Evolutionary conservation across 2,329 filamentous ascomycete species (phyloP), one percentile per base, ranked within the genome.

Genomic region (Sclerotinia glacialis): DNA sequence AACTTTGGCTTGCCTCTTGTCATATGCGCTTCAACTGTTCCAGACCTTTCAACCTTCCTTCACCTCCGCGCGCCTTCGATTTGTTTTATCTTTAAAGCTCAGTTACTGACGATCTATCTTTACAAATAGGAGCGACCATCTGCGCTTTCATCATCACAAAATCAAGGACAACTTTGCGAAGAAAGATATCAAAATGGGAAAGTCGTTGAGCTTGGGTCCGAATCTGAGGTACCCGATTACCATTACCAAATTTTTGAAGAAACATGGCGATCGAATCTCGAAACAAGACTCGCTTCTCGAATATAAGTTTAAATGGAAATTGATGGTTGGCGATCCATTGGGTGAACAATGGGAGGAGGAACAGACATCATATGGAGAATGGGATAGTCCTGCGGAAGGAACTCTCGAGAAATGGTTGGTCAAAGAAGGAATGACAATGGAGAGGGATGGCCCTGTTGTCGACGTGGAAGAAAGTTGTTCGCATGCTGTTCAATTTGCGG

Each of bases 181-280:
- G 74, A 72, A 76, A 73, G 71, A 72, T 65, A 65, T 68, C 71
- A 78, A 67, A 68, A 80, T 82, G 80, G 78, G 78, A 64, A 82
- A 83, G 72, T 77, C 76, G 68, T 77, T 88, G 67, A 80, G 78
- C 65, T 76, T 88, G 67, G 86, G 86, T 74, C 79, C 82, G 73
- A 83, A 86, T 79, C 86, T 97, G 72, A 90, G 90, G 79, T 99
- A 98, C 79, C 95, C 95, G 74, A 93, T 98, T 79, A 96, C 90
- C 72, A 89, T 99, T 79, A 93, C 89, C 74, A 90, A 92, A 78
- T 84, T 98, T 69, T 85, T 94, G 72, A 93, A 92, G 78, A 81
- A 83, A 71, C 85, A 86, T 26, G 90, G 91, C 78, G 92, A 97
- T 73, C 76, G 84, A 69, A 85, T 99, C 75, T 84, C 86, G 74